Evolutionary conservation across 2,329 filamentous ascomycete species (phyloP).

Genomic region (Magnaporthales sp.): DNA sequence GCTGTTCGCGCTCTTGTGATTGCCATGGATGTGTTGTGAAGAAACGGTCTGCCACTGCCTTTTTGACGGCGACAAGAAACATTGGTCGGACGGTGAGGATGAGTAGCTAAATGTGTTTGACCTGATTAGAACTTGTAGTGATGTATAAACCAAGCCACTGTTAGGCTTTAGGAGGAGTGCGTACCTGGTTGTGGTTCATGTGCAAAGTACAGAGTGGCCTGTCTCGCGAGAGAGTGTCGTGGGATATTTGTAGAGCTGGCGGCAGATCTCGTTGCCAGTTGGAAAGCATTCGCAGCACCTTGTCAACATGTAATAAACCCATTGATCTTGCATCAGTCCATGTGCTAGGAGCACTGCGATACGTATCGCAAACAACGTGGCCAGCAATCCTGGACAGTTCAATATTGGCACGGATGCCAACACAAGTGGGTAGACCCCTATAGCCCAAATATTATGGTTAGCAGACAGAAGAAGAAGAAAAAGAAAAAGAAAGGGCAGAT

Average conservation of each 20-base stretch:
- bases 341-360: constrained; percentile 25
- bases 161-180: background rate
- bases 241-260: constrained; percentile 25
- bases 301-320: constrained; percentile 25
- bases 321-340: constrained; percentile 10
- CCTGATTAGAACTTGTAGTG: background rate
- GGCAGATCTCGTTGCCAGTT: constrained; percentile 31
- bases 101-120: constrained; percentile 27
- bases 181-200: constrained; percentile 35
- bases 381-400: constrained; percentile 37
- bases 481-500: background rate
- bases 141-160: constrained; percentile 6
- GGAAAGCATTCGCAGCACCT: constrained; percentile 31
- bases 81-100: constrained; percentile 38
- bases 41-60: constrained; percentile 31
- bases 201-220: constrained; percentile 35
- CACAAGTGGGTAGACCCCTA: constrained; percentile 33
- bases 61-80: constrained; percentile 38
- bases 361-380: constrained; percentile 38
- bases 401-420: constrained; percentile 35
- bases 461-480: background rate
- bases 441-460: background rate
- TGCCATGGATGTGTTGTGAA: constrained; percentile 17
- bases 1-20: background rate
- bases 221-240: constrained; percentile 26